Evolutionary conservation across 2,329 filamentous ascomycete species (phyloP).

Genomic region (Fusarium annulatum): DNA sequence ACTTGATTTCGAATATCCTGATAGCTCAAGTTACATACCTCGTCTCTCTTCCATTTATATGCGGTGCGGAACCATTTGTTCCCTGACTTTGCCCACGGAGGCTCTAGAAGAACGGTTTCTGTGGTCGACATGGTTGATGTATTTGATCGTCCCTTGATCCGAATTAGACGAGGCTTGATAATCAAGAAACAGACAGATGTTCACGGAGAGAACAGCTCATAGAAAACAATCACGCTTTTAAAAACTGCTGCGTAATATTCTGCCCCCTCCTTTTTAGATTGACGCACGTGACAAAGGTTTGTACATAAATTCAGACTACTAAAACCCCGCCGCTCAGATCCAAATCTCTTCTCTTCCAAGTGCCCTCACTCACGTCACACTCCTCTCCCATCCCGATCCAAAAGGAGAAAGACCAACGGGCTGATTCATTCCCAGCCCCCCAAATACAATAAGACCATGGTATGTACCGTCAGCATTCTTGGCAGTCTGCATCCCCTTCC

Average conservation of each 20-base stretch:
- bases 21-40: neutral
- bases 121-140: rapidly evolving
- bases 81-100: neutral
- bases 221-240: neutral
- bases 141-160: neutral
- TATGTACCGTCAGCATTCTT: neutral
- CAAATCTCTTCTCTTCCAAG: neutral
- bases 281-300: neutral
- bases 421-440: neutral
- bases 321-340: rapidly evolving
- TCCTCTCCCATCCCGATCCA: rapidly evolving
- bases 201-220: neutral
- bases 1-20: neutral
- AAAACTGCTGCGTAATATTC: neutral
- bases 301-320: neutral
- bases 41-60: neutral
- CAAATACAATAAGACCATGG: neutral
- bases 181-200: rapidly evolving
- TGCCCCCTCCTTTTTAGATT: no score
- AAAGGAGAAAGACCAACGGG: neutral
- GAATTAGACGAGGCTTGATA: rapidly evolving
- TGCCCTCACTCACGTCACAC: neutral
- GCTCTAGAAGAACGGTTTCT: neutral
- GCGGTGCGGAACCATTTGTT: neutral
- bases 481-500: neutral